These are phyloP conservation scores for Hygrophorus russula DNA, from an alignment of 768 basidiomycete genomes.

Conservation along the genomic window DNA sequence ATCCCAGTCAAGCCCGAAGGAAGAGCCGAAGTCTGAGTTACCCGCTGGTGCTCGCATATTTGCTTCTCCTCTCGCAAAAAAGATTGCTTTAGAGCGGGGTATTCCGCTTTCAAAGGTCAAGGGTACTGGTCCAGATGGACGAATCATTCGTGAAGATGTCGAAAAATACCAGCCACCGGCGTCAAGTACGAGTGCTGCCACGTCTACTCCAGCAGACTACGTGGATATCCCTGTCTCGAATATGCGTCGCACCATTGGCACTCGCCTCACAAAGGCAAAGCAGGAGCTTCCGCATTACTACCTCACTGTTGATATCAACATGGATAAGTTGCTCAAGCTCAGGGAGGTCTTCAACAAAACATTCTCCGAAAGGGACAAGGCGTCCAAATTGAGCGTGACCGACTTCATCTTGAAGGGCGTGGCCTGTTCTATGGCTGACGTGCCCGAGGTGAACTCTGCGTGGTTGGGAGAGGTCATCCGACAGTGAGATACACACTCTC, in stretches of 20 bases:
- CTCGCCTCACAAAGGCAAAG: slow-evolving; percentile 86
- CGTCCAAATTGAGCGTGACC: slow-evolving; percentile 90
- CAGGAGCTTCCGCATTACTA: slow-evolving; percentile 97
- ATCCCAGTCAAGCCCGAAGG: slow-evolving; percentile 20
- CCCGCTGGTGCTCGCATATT: slow-evolving; percentile 76
- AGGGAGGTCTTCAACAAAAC: slow-evolving; percentile 93
- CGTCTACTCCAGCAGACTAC: slow-evolving; percentile 56
- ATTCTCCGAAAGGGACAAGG: slow-evolving; percentile 77
- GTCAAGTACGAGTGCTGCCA: slow-evolving; percentile 29
- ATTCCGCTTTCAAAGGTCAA: slow-evolving; percentile 85
- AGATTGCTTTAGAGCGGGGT: slow-evolving; percentile 89
- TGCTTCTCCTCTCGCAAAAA: slow-evolving; percentile 92
- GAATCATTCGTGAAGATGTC: slow-evolving; percentile 90
- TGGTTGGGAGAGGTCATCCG: slow-evolving; percentile 95
- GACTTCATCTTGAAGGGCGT: slow-evolving; percentile 97
- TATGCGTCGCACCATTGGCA: slow-evolving; percentile 91
- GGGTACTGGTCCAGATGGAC: slow-evolving; percentile 88
- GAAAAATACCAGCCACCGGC: slow-evolving; percentile 71
- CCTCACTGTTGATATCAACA: slow-evolving; percentile 86
- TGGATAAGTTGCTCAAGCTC: slow-evolving; percentile 93
- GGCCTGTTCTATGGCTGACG: slow-evolving; percentile 82
- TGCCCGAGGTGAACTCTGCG: slow-evolving; percentile 95
- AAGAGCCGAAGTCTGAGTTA: slow-evolving; percentile 42
- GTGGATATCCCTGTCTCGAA: slow-evolving; percentile 83
- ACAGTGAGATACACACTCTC: slow-evolving; percentile 48